Conservation (phyloP, 495 filamentous ascomycete species). For the Penicillium turbatum region DNA sequence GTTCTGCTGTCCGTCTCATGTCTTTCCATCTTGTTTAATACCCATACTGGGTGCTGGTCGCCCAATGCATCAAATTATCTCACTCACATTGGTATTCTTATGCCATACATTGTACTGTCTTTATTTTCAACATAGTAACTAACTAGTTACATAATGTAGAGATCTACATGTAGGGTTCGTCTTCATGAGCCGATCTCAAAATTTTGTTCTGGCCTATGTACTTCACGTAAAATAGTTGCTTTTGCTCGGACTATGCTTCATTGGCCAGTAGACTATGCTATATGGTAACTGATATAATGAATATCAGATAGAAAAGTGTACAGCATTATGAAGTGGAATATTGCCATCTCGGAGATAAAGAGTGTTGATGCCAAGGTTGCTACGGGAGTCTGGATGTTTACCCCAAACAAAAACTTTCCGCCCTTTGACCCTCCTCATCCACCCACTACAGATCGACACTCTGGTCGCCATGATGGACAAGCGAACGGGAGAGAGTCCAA, state of each 20-base stretch:
- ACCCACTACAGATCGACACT: slow-evolving; percentile 9
- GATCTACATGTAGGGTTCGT: too few relatives aligned
- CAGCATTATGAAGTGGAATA: too few relatives aligned
- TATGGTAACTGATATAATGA: not conserved
- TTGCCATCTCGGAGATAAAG: slow-evolving; percentile 4
- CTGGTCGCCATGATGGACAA: slow-evolving; percentile 29
- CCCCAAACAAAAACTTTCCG: slow-evolving; percentile 27
- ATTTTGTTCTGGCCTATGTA: not conserved
- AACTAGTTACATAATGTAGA: not conserved
- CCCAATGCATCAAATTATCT: not conserved
- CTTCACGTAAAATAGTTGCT: too few relatives aligned
- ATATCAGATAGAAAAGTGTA: not conserved
- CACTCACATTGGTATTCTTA: not conserved
- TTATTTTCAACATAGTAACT: too few relatives aligned
- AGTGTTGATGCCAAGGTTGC: slow-evolving; percentile 18
- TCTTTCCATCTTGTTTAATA: slow-evolving; percentile 7
- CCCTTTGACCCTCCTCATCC: slow-evolving; percentile 14
- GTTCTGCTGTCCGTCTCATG: not conserved
- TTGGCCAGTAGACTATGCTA: not conserved
- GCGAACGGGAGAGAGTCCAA: slow-evolving; percentile 55
- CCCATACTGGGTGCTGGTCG: slow-evolving; percentile 3
- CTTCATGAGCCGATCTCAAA: not conserved
- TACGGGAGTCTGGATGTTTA: slow-evolving; percentile 25
- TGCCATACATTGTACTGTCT: not conserved
- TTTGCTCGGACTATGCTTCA: not conserved